Base-by-base conservation (phyloP, 371 early-diverging fungal genomes). In the Mortierella sp. region DNA sequence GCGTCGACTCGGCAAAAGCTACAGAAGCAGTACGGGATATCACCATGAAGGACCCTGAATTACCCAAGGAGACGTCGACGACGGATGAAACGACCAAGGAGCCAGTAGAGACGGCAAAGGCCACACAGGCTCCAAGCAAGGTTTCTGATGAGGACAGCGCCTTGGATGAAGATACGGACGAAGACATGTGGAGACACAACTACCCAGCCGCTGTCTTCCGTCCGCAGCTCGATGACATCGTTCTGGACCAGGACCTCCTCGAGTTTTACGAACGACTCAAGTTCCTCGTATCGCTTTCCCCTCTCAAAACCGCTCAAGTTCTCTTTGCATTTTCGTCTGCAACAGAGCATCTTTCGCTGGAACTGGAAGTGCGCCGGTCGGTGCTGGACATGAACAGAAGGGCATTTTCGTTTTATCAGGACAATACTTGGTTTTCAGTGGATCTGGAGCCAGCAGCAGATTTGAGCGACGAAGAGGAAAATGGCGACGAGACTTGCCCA, bases 341-440 rank as follows among this genome's bases (percentile, higher is more conserved):
- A 19, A 76, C 78, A 0, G 70, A 70, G 10, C 78, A 76, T 55
- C 70, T 76, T 3, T 55, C 65, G 18, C 24, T 70, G 42, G 70
- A 70, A 13, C 48, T 76, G 18, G 74, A 73, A 31, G 52, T 70
- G 18, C 61, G 66, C 1, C 48, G 48, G 19, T 76, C 78, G 0
- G 55, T 58, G 19, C 23, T 76, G 59, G 70, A 76, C 34, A 57
- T 76, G 66, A 69, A 59, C 53, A 57, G 56, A 34, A 76, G 66
- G 48, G 70, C 78, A 3, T 76, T 76, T 23, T 48, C 78, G 18
- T 76, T 76, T 43, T 76, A 65, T 34, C 78, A 76, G 50, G 78
- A 76, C 28, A 76, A 76, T 49, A 76, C 78, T 16, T 76, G 78
- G 78, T 76, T 76, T 49, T 54, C 66, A 3, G 78, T 76, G 27